Evolutionary conservation across 176 grass and related monocot genomes (phyloP), one percentile per base, ranked within the genome.

Genomic region (Pontederia paniculata): DNA sequence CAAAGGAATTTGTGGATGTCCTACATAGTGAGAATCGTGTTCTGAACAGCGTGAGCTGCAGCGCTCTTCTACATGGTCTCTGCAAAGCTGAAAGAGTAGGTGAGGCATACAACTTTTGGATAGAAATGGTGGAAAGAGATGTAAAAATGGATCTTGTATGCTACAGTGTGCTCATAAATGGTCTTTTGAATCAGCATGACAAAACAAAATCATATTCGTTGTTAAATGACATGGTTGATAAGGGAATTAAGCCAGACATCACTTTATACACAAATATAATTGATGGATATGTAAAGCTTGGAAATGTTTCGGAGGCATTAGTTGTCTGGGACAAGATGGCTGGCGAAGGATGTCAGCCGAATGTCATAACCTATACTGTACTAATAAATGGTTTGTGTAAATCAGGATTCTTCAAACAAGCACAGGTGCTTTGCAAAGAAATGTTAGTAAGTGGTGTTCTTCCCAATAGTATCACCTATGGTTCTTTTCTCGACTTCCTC

Each of bases 211-310:
- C 67, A 65, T 50, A 48, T 49, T 42, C 47, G 5, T 21, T 94
- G 58, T 50, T 83, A 37, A 70, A 52, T 42, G 73, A 94, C 50
- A 80, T 94, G 83, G 48, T 52, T 67, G 28, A 75, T 65, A 76
- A 67, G 53, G 66, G 73, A 73, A 18, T 87, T 22, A 80, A 76
- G 51, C 70, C 73, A 23, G 88, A 94, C 55, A 70, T 42, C 61
- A 68, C 83, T 56, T 81, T 94, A 21, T 74, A 94, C 78, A 94
- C 80, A 76, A 73, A 73, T 76, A 73, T 94, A 69, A 72, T 94
- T 76, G 51, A 72, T 67, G 74, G 31, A 10, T 82, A 87, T 67
- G 75, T 73, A 16, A 87, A 81, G 14, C 72, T 68, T 70, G 70
- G 54, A 59, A 83, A 77, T 70, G 64, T 94, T 9, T 63, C 69